Percentiles rank a stretch among this genome's conserved stretches.
Conservation (phyloP, 768 basidiomycete species). For the Kwoniella pini region DNA sequence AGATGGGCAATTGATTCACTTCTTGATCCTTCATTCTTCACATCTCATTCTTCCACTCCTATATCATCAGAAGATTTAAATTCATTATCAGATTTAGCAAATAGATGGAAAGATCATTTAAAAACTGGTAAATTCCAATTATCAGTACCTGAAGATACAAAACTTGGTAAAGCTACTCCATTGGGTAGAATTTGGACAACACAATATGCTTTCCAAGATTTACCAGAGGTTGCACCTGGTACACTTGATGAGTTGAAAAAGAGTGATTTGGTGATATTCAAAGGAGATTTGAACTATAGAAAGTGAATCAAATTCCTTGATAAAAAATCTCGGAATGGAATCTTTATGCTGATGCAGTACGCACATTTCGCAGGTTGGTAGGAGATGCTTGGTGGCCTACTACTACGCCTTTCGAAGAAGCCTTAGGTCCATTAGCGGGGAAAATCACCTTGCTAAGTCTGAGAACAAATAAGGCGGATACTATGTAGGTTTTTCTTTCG, state of each 20-base stretch:
- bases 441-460: constrained; percentile 79
- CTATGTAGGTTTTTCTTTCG: constrained; percentile 58
- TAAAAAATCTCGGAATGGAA: neutral
- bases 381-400: constrained; percentile 87
- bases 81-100: constrained; percentile 62
- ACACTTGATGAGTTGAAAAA: constrained; percentile 59
- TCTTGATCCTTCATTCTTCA: constrained; percentile 61
- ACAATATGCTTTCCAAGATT: constrained; percentile 50
- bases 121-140: constrained; percentile 69
- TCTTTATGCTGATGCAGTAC: neutral
- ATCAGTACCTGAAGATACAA: constrained; percentile 65
- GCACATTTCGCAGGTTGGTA: constrained; percentile 64
- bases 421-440: constrained; percentile 73
- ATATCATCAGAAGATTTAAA: constrained; percentile 44
- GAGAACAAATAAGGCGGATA: constrained; percentile 94
- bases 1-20: constrained; percentile 61
- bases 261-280: constrained; percentile 50
- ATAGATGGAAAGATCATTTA: constrained; percentile 74
- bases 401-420: constrained; percentile 70
- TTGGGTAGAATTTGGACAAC: constrained; percentile 54
- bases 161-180: constrained; percentile 61
- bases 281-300: constrained; percentile 72
- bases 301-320: constrained; percentile 62
- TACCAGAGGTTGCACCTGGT: constrained; percentile 51
- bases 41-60: constrained; percentile 52